phyloP scores from a whole-genome alignment of 2,329 filamentous ascomycete genomes.

The Botryosphaeria dothidea region DNA sequence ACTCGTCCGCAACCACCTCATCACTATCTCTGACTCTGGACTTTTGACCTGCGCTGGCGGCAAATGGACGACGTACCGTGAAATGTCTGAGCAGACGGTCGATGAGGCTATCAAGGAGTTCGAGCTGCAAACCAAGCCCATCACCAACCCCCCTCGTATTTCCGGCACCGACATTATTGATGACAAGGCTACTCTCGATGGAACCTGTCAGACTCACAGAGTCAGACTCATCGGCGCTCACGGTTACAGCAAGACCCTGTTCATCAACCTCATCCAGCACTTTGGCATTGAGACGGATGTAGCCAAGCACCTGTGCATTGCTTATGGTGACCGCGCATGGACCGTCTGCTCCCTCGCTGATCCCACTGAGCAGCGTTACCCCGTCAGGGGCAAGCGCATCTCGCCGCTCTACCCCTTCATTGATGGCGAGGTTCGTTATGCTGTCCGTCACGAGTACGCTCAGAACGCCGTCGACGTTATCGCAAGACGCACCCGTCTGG shows the following conservation, averaged over 20 bases:
- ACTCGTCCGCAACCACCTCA: conserved; percentile 81
- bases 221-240: conserved; percentile 82
- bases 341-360: conserved; percentile 78
- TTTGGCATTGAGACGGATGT: conserved; percentile 91
- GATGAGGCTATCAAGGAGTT: conserved; percentile 76
- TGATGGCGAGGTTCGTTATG: conserved; percentile 88
- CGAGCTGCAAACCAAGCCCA: conserved; percentile 58
- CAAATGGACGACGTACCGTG: conserved; percentile 91
- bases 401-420: conserved; percentile 83
- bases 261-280: conserved; percentile 93
- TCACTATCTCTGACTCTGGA: conserved; percentile 76
- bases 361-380: conserved; percentile 77
- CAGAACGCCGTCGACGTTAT: conserved; percentile 88
- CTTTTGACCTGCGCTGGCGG: conserved; percentile 83
- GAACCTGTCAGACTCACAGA: conserved; percentile 79
- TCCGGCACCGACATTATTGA: conserved; percentile 69
- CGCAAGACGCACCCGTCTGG: conserved; percentile 78
- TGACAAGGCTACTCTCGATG: conserved; percentile 70
- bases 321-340: conserved; percentile 93
- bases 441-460: conserved; percentile 85
- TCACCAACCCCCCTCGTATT: conserved; percentile 64
- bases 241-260: conserved; percentile 85
- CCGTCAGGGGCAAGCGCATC: conserved; percentile 78
- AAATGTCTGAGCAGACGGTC: conserved; percentile 90
- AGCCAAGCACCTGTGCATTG: conserved; percentile 81